These are phyloP conservation scores for Colletotrichum endophyticum DNA, from an alignment of 2,329 filamentous ascomycete species.

Conservation along the genomic window DNA sequence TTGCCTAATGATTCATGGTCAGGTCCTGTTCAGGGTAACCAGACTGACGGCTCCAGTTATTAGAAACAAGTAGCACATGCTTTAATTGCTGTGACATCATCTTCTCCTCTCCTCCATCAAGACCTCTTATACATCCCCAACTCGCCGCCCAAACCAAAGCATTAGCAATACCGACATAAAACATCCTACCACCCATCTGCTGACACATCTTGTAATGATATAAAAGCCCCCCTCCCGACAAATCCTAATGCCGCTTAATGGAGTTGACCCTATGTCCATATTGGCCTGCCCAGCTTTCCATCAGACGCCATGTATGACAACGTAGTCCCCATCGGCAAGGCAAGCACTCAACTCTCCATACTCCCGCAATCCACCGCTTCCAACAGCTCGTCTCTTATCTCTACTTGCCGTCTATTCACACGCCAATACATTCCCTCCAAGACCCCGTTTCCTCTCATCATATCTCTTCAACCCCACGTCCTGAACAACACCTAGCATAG, in stretches of 20 bases:
- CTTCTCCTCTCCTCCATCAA: neutral
- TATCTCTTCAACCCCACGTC: accelerated
- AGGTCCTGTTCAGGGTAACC: neutral
- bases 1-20: accelerated
- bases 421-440: neutral
- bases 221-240: accelerated
- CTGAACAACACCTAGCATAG: neutral
- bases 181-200: too few relatives aligned
- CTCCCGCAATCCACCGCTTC: neutral
- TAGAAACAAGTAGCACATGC: too few relatives aligned
- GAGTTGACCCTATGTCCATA: too few relatives aligned
- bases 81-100: too few relatives aligned
- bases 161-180: neutral
- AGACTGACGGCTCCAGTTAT: too few relatives aligned
- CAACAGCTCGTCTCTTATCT: neutral
- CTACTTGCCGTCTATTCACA: accelerated
- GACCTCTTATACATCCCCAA: neutral
- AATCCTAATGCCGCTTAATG: neutral
- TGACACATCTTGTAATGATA: neutral
- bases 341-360: neutral
- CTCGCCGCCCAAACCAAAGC: neutral
- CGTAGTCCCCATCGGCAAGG: accelerated
- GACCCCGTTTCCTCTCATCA: neutral
- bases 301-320: neutral
- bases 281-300: neutral